Evolutionary conservation across 2,329 filamentous ascomycete genomes (phyloP), one percentile per base, ranked within the genome.

Genomic region (Coniochaeta ligniaria): DNA sequence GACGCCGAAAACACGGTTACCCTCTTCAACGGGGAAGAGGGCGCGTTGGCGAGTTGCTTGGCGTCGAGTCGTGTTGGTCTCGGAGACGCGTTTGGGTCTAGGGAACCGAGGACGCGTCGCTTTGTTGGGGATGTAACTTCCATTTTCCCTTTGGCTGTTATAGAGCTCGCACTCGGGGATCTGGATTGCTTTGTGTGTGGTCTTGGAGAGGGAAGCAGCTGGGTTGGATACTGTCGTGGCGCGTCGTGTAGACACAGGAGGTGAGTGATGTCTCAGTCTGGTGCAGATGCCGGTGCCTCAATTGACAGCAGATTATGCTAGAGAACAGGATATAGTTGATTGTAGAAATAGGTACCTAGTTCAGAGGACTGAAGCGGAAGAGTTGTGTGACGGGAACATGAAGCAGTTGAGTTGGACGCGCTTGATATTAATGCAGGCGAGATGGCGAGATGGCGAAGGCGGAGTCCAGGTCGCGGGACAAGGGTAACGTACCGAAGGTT

Each of bases 51-150:
- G 58, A 60, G 50, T 33, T 60, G 61, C 38, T 60, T 63, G 52
- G 38, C 56, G 17, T 36, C 59, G 12, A 52, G 16, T 17, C 26
- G 47, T 26, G 54, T 20, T 65, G 41, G 59, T 50, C 36, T n/a
- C 61, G 72, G 73, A 38, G 72, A 69, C 68, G 74, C 74, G 73
- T 81, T 81, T 60, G 75, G 74, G 71, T 81, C 73, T 58, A 80
- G 72, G 24, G 76, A 69, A 58, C 75, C 78, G 45, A 82, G 76
- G 63, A 76, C 78, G 76, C 79, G 79, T 76, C 78, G 73, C 68
- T 79, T 81, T 41, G 69, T 63, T 12, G 78, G 78, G 47, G 74
- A 71, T 35, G 54, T 17, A 28, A 70, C 62, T 31, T 66, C 60
- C 64, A 66, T 67, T 58, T 61, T 59, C 35, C 11, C 5, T 31